Evolutionary conservation across 2,329 filamentous ascomycete species (phyloP).

Genomic region (Fusarium agapanthi): DNA sequence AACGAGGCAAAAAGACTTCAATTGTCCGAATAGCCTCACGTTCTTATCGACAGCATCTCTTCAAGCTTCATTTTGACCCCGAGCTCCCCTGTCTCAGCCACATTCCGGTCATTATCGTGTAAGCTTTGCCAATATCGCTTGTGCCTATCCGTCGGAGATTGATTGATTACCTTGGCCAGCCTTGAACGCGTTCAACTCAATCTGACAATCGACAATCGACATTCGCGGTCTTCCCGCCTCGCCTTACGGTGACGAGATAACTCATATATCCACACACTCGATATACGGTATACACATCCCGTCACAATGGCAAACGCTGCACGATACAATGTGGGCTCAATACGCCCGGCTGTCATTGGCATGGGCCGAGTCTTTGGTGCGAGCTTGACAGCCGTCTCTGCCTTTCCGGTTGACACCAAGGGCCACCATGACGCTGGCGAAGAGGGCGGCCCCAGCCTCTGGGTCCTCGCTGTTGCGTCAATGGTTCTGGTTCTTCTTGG

Average conservation of each 20-base stretch:
- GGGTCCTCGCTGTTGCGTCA: conserved; percentile 83
- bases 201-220: not conserved
- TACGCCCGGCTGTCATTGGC: conserved; percentile 61
- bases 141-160: conserved; percentile 15
- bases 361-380: conserved; percentile 61
- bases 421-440: conserved; percentile 58
- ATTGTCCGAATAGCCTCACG: conserved; percentile 1
- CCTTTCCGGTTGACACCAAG: conserved; percentile 53
- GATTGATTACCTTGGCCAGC: conserved; percentile 5
- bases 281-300: not conserved
- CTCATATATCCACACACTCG: not conserved
- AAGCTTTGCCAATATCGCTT: conserved; percentile 12
- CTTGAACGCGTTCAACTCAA: conserved; percentile 9
- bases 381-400: conserved; percentile 58
- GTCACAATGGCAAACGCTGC: conserved; percentile 42
- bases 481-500: conserved; percentile 84
- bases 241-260: not conserved
- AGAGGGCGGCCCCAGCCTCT: conserved; percentile 71
- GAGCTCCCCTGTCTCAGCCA: conserved; percentile 19
- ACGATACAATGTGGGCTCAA: conserved; percentile 52
- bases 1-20: not conserved
- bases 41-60: not conserved
- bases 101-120: conserved; percentile 20
- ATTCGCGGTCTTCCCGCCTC: conserved; percentile 1
- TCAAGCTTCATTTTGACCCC: not conserved